phyloP scores from a whole-genome alignment of 176 grass and related monocot species.

The Sorghum bicolor region DNA sequence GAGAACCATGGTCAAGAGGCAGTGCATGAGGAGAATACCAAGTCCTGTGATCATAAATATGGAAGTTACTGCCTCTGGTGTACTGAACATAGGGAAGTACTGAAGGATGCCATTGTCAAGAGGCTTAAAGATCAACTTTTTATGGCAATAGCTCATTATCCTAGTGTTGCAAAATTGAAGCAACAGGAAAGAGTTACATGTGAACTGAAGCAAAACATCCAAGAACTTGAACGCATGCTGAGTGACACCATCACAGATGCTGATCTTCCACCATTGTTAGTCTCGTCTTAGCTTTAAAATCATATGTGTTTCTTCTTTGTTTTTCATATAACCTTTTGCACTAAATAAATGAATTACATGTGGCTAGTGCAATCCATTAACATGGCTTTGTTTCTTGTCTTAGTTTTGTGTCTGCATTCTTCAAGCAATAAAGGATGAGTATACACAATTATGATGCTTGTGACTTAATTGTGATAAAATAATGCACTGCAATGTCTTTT shows the following conservation, averaged over 20 bases:
- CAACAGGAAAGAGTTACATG: conserved; percentile 49
- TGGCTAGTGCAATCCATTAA: conserved; percentile 33
- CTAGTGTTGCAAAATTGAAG: conserved; percentile 52
- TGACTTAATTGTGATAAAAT: neutral
- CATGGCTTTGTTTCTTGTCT: neutral
- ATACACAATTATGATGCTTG: conserved; percentile 15
- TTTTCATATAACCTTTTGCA: neutral
- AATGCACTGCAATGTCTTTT: neutral
- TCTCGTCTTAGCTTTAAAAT: neutral
- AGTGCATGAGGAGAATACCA: conserved; percentile 17
- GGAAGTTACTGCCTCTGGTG: conserved; percentile 87
- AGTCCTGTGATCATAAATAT: conserved; percentile 64
- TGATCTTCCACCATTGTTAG: conserved; percentile 43
- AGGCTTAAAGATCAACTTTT: conserved; percentile 80
- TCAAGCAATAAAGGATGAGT: neutral
- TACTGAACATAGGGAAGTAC: conserved; percentile 62
- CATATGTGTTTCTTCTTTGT: neutral
- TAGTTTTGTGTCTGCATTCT: neutral
- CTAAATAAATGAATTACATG: neutral
- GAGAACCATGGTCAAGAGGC: conserved; percentile 21
- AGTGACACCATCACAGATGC: conserved; percentile 67
- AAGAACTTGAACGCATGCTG: conserved; percentile 81
- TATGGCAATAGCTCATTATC: conserved; percentile 78
- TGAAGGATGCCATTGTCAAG: conserved; percentile 66
- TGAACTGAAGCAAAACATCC: conserved; percentile 75